Percentiles rank a stretch among this genome's conserved stretches.
These are phyloP conservation scores for Dipteronia sinensis DNA, from an alignment of 345 rosid genomes.

Conservation along the genomic window DNA sequence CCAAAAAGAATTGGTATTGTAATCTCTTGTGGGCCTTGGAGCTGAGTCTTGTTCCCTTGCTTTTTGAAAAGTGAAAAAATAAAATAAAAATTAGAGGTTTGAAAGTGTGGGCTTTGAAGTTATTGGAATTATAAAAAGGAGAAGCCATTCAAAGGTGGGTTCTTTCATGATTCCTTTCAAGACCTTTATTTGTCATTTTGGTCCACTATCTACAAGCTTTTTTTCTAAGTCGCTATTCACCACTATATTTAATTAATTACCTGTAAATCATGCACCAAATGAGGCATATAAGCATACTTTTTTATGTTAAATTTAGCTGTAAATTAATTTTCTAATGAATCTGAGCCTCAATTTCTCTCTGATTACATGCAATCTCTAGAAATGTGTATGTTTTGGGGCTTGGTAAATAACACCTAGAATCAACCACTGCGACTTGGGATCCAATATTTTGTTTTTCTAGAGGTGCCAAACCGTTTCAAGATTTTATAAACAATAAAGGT, in stretches of 20 bases:
- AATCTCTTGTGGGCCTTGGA: constrained; percentile 30
- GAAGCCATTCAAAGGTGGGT: constrained; percentile 39
- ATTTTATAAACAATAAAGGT: neutral
- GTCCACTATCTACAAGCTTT: constrained; percentile 26
- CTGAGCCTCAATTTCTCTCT: neutral
- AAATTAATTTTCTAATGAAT: neutral
- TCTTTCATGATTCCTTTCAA: constrained; percentile 40
- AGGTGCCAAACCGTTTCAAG: neutral
- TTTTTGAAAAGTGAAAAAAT: constrained; percentile 38
- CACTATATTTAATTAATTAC: neutral
- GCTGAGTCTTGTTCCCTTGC: constrained; percentile 17
- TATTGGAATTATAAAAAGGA: constrained; percentile 52
- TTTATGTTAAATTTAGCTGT: neutral
- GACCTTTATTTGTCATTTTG: constrained; percentile 23
- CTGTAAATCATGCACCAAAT: constrained; percentile 38
- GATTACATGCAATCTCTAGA: neutral
- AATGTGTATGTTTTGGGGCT: neutral
- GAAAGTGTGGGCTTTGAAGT: constrained; percentile 41
- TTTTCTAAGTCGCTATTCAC: constrained; percentile 6
- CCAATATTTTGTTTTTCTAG: neutral
- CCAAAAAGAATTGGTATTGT: constrained; percentile 23
- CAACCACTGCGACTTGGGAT: neutral
- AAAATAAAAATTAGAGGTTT: constrained; percentile 33
- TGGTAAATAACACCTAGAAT: neutral
- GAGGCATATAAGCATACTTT: constrained; percentile 18